These are phyloP conservation scores for Clitopilus passeckerianus DNA, from an alignment of 768 basidiomycete species.

Conservation along the genomic window DNA sequence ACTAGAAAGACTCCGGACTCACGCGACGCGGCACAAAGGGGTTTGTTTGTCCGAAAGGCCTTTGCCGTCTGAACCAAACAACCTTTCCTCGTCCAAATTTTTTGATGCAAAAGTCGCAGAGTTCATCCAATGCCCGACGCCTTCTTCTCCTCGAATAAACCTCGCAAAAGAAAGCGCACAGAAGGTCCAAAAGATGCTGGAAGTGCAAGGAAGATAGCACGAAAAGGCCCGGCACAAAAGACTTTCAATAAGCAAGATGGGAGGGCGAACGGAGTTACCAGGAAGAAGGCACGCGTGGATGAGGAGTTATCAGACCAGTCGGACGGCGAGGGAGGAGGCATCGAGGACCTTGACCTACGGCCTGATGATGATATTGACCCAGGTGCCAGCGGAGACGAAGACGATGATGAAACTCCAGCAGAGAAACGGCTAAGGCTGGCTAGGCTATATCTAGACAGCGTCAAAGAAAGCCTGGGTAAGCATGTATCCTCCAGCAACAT, in stretches of 20 bases:
- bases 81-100: background rate
- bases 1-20: background rate
- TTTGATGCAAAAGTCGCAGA: background rate
- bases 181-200: conserved; percentile 23
- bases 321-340: conserved; percentile 42
- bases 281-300: conserved; percentile 31
- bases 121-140: conserved; percentile 66
- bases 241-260: conserved; percentile 12
- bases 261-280: conserved; percentile 17
- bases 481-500: background rate
- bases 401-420: conserved; percentile 85
- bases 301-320: conserved; percentile 71
- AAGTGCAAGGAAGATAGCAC: conserved; percentile 17
- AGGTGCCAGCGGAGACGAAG: conserved; percentile 73
- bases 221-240: conserved; percentile 20
- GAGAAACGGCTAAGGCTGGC: conserved; percentile 90
- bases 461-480: conserved; percentile 68
- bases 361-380: conserved; percentile 38
- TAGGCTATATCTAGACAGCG: conserved; percentile 81
- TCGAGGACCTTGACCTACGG: conserved; percentile 76
- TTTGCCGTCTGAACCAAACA: background rate
- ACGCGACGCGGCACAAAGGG: background rate
- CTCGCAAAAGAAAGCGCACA: conserved; percentile 58
- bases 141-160: conserved; percentile 66
- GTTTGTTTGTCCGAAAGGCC: background rate